Evolutionary conservation across 2,329 filamentous ascomycete species (phyloP), one percentile per base, ranked within the genome.

Genomic region (Monilinia aucupariae): DNA sequence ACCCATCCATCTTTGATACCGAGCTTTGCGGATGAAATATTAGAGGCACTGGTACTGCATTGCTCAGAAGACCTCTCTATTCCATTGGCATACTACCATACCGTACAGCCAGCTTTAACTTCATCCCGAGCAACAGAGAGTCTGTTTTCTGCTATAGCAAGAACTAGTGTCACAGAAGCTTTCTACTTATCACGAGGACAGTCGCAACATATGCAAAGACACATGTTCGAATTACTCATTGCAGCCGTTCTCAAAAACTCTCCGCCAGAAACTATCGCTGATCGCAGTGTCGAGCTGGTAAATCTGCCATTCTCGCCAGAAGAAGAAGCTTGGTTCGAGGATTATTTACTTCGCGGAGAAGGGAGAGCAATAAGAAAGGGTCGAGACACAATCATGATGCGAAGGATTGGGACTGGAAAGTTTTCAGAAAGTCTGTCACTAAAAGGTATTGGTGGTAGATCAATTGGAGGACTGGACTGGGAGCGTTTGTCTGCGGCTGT

Each of bases 1-100:
- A 87, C 90, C 4, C 88, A 94, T 70, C 91, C 91, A 0, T 90
- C 88, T 1, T 81, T 96, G 5, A 85, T 88, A 25, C 86, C 89
- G 43, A 91, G 91, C 61, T 96, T 94, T 71, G 83, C 89, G 63
- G 90, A 94, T 75, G 89, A 96, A 65, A 92, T 96, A 59, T 81
- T 94, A 68, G 82, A 82, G 32, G 81, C 82, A 5, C 82, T 94
- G 5, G 84, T 90, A 59, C 81, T 82, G 45, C 81, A 85, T 67
- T 80, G 85, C 45, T 77, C 81, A 54, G 78, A 80, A 63, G 86
- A 91, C 71, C 83, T 84, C 69, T 81, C 78, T 32, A 80, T 92
- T 2, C 83, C 89, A 0, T 80, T 94, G 34, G 87, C 90, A 13
- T 96, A 94, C 76, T 94, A 89, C 76, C 82, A 92, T 68, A 85